These are phyloP conservation scores for Blastomyces gilchristii DNA, from an alignment of 2,329 filamentous ascomycete species.

Conservation along the genomic window DNA sequence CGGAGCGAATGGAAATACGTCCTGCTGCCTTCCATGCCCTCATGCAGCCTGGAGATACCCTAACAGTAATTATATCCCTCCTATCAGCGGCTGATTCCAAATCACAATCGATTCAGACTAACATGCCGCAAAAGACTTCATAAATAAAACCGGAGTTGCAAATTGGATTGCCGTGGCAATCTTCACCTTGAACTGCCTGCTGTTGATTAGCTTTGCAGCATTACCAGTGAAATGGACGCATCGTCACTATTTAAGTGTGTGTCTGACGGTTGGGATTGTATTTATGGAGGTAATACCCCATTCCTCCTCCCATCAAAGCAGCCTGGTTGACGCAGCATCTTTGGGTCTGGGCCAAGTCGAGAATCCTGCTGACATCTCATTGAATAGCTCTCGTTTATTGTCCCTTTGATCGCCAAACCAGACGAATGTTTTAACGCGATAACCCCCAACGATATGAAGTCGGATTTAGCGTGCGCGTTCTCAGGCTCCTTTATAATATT, in stretches of 20 bases:
- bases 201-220: slow-evolving; percentile 67
- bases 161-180: slow-evolving; percentile 75
- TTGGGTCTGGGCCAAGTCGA: not conserved
- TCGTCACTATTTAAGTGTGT: slow-evolving; percentile 86
- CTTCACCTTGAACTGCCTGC: slow-evolving; percentile 59
- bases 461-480: slow-evolving; percentile 69
- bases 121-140: slow-evolving; percentile 35
- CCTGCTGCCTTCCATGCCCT: slow-evolving; percentile 86
- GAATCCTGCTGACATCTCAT: slow-evolving; percentile 17
- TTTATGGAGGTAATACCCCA: slow-evolving; percentile 61
- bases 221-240: slow-evolving; percentile 82
- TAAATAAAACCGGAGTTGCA: slow-evolving; percentile 52
- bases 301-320: not conserved
- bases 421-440: slow-evolving; percentile 80
- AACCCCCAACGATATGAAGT: slow-evolving; percentile 86
- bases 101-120: slow-evolving; percentile 9
- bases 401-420: slow-evolving; percentile 69
- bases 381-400: slow-evolving; percentile 70
- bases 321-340: not conserved
- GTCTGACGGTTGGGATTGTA: slow-evolving; percentile 63
- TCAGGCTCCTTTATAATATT: slow-evolving; percentile 79
- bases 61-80: slow-evolving; percentile 39
- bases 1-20: slow-evolving; percentile 37
- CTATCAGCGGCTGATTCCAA: not conserved
- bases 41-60: slow-evolving; percentile 65